Base-by-base conservation (phyloP, 192 early-diverging fungal species). In the Dissophora globulifera region DNA sequence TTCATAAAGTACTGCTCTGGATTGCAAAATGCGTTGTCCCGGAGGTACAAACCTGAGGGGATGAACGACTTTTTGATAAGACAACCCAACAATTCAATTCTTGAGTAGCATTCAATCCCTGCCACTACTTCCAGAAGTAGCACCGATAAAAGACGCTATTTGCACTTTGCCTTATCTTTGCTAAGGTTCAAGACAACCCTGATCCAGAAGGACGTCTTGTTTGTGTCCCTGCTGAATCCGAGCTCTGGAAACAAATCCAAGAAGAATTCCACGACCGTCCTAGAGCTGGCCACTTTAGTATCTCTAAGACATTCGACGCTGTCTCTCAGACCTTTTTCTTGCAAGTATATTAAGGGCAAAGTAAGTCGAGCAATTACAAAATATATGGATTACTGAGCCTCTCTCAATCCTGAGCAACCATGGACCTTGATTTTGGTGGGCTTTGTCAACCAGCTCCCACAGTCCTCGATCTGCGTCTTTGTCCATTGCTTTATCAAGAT, bases 381-480 rank as follows among this genome's bases (percentile, higher is more conserved):
- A n/a, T n/a, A n/a, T n/a, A n/a, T n/a, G n/a, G n/a, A n/a, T n/a
- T n/a, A n/a, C n/a, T n/a, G n/a, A n/a, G n/a, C n/a, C n/a, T n/a
- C n/a, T n/a, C n/a, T n/a, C n/a, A 42, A 46, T 13, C 55, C 84
- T 0, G 42, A 49, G 6, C 10, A 23, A 7, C 81, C 74, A 0
- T 86, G 82, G 75, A 16, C 54, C 13, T 74, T 76, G 2, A 83
- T 86, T 35, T 67, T 51, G 1, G 70, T 86, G 40, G 84, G 82
- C 48, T 85, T 83, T 35, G 80, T 84, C 29, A 52, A 41, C 8
- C 50, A 55, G 10, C 55, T 86, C 4, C 79, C 68, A 0, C 8
- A 16, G 1, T 58, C 63, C 0, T n/a, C n/a, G n/a, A n/a, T n/a
- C n/a, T n/a, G n/a, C n/a, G 82, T 87, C 4, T 59, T 86, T 33